Conservation (phyloP, 495 filamentous ascomycete species). For the Talaromyces thailandensis region DNA sequence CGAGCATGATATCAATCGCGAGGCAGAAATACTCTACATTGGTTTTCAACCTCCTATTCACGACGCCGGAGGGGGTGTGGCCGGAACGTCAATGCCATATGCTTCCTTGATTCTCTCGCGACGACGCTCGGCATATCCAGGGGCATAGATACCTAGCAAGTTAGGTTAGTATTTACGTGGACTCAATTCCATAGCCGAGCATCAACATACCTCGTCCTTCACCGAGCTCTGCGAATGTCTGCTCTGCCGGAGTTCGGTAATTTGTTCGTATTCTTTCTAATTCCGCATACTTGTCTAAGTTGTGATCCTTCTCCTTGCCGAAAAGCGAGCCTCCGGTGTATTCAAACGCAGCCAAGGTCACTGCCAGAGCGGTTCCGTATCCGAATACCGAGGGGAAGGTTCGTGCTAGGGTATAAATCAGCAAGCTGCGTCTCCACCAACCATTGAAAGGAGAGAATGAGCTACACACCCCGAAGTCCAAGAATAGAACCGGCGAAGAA, state of each 20-base stretch:
- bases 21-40: slow-evolving; percentile 6
- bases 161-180: slow-evolving; percentile 5
- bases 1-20: not conserved
- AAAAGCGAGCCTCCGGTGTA: slow-evolving; percentile 64
- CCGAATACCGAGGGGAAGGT: slow-evolving; percentile 74
- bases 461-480: slow-evolving; percentile 50
- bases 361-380: slow-evolving; percentile 57
- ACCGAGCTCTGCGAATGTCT: slow-evolving; percentile 75
- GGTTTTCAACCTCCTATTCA: not conserved
- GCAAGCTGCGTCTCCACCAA: not conserved
- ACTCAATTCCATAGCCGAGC: not conserved
- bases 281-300: slow-evolving; percentile 70
- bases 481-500: slow-evolving; percentile 62
- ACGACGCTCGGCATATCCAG: slow-evolving; percentile 82
- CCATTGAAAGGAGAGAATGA: not conserved
- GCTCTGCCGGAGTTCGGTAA: slow-evolving; percentile 65
- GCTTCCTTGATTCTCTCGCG: slow-evolving; percentile 75
- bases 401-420: slow-evolving; percentile 43
- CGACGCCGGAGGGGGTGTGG: slow-evolving; percentile 1
- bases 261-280: slow-evolving; percentile 69
- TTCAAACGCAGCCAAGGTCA: slow-evolving; percentile 59
- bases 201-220: slow-evolving; percentile 72
- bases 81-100: slow-evolving; percentile 77
- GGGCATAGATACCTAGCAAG: slow-evolving; percentile 62
- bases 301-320: slow-evolving; percentile 44